phyloP scores from a whole-genome alignment of 164 flowering plant genomes.

The Sextonia rubra region DNA sequence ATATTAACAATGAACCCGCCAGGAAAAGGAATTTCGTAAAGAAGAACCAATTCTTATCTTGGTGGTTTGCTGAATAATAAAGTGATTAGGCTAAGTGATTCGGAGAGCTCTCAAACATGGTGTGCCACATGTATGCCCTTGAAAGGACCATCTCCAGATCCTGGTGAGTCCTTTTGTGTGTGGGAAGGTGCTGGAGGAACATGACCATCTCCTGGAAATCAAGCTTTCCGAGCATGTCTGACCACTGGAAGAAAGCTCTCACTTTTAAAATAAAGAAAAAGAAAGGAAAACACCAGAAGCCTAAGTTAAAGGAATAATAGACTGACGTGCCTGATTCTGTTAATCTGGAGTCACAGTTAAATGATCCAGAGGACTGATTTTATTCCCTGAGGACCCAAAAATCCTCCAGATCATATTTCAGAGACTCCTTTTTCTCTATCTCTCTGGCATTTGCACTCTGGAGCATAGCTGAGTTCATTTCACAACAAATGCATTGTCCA shows the following conservation, averaged over 20 bases:
- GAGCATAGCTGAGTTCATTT: too few relatives aligned
- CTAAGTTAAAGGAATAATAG: neutral
- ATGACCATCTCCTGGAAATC: conserved; percentile 98
- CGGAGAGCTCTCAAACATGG: conserved; percentile 88
- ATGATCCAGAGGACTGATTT: neutral
- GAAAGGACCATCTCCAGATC: conserved; percentile 98
- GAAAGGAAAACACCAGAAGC: too few relatives aligned
- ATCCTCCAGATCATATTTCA: neutral
- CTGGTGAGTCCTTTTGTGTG: conserved; percentile 70
- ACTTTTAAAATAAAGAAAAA: neutral
- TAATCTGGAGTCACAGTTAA: too few relatives aligned
- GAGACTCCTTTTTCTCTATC: too few relatives aligned
- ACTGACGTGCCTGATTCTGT: too few relatives aligned
- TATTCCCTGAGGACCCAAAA: neutral
- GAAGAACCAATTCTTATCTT: too few relatives aligned
- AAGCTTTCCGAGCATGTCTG: conserved; percentile 81
- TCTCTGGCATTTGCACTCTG: too few relatives aligned
- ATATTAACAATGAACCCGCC: too few relatives aligned
- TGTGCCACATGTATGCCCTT: conserved; percentile 94
- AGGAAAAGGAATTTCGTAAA: too few relatives aligned
- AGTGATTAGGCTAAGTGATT: conserved; percentile 54
- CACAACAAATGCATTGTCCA: too few relatives aligned
- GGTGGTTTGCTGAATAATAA: too few relatives aligned
- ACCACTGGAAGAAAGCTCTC: conserved; percentile 63
- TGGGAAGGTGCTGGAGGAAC: conserved; percentile 96